These are phyloP conservation scores for Stipa capillata DNA, from an alignment of 176 grass and related monocot genomes.

Conservation along the genomic window DNA sequence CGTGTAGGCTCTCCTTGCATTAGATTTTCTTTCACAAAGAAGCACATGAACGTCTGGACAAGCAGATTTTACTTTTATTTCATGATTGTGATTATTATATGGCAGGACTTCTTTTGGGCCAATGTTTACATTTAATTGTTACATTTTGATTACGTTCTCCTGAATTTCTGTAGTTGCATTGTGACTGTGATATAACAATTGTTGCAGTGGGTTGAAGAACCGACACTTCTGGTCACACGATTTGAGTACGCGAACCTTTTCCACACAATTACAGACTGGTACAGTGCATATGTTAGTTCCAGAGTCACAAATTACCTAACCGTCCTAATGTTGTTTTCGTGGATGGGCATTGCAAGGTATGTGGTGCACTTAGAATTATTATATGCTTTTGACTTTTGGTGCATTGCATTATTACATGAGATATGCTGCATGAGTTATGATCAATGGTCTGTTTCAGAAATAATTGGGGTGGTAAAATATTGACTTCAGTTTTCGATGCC, in stretches of 20 bases:
- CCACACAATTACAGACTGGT: conserved; percentile 98
- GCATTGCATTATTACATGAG: neutral
- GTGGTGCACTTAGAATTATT: neutral
- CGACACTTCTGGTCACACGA: conserved; percentile 82
- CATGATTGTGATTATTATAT: neutral
- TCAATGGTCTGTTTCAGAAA: neutral
- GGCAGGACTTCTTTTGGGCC: neutral
- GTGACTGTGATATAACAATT: conserved; percentile 19
- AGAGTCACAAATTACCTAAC: conserved; percentile 54
- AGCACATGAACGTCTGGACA: neutral
- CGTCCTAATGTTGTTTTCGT: conserved; percentile 81
- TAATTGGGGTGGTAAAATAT: neutral
- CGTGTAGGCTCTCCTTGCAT: neutral
- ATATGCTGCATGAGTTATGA: neutral
- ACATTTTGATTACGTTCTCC: neutral
- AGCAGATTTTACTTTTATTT: conserved; percentile 3
- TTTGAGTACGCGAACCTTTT: conserved; percentile 99
- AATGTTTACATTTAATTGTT: neutral
- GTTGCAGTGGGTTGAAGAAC: conserved; percentile 88
- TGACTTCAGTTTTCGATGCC: neutral
- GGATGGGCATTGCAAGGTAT: conserved; percentile 99
- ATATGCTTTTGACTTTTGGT: neutral
- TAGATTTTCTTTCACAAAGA: neutral
- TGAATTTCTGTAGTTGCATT: neutral
- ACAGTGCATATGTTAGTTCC: conserved; percentile 95